Conservation (phyloP, 129 eudicot genomes). For the Glebionis coronaria region DNA sequence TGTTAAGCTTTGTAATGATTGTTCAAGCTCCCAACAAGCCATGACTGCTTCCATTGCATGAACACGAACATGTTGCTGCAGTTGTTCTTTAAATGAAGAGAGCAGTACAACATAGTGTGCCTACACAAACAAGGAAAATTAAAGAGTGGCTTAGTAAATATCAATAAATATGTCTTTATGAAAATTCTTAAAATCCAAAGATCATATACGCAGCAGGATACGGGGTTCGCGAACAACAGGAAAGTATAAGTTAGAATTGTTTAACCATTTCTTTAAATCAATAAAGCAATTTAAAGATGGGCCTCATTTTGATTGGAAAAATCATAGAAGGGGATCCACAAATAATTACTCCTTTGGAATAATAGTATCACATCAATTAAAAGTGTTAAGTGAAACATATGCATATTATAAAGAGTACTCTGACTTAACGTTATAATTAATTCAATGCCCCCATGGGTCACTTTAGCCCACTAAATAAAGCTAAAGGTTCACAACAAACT, state of each 20-base stretch:
- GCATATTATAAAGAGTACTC: conserved; percentile 18
- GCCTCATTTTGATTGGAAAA: conserved; percentile 17
- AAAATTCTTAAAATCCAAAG: conserved; percentile 22
- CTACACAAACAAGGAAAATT: conserved; percentile 35
- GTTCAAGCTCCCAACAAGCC: conserved; percentile 98
- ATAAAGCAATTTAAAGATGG: not conserved
- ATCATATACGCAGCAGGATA: not conserved
- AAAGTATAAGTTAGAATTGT: not conserved
- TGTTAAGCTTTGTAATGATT: conserved; percentile 83
- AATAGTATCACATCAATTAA: conserved; percentile 36
- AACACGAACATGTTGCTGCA: conserved; percentile 93
- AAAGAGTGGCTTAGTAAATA: not conserved
- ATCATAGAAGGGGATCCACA: conserved; percentile 22
- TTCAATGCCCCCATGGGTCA: conserved; percentile 28
- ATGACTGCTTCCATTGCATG: conserved; percentile 99
- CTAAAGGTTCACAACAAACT: conserved; percentile 26
- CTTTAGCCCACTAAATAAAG: conserved; percentile 26
- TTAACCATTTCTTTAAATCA: too few relatives aligned
- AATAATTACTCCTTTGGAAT: conserved; percentile 27
- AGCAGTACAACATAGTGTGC: conserved; percentile 82
- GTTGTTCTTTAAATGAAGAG: conserved; percentile 87
- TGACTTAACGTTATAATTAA: conserved; percentile 27
- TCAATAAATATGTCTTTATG: too few relatives aligned
- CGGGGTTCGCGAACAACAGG: conserved; percentile 15
- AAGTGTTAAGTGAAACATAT: conserved; percentile 20